Evolutionary conservation across 2,329 filamentous ascomycete genomes (phyloP).

Genomic region (Aspergillus fijiensis): DNA sequence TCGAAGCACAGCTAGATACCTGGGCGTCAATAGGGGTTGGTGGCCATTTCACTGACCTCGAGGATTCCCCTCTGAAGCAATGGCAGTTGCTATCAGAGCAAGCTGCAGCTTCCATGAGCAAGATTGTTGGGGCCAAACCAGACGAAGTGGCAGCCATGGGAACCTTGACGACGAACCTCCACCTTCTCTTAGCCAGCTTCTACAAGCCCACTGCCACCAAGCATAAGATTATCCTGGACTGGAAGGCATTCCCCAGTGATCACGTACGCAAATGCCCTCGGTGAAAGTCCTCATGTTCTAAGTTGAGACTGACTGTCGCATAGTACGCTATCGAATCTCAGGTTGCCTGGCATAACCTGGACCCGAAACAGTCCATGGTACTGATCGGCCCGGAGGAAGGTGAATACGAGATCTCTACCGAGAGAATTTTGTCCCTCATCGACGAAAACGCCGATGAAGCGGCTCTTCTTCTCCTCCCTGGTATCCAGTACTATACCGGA

Average conservation of each 20-base stretch:
- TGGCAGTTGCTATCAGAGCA: slow-evolving; percentile 80
- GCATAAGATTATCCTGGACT: slow-evolving; percentile 79
- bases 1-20: slow-evolving; percentile 72
- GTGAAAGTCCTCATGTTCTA: neutral
- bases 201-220: slow-evolving; percentile 65
- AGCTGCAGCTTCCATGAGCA: slow-evolving; percentile 66
- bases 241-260: slow-evolving; percentile 85
- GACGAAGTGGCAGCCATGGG: slow-evolving; percentile 84
- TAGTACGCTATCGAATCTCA: slow-evolving; percentile 83
- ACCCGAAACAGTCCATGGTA: slow-evolving; percentile 67
- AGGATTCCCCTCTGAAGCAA: slow-evolving; percentile 64
- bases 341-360: slow-evolving; percentile 66
- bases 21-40: slow-evolving; percentile 81
- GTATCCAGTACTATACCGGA: slow-evolving; percentile 88
- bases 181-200: slow-evolving; percentile 78
- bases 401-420: slow-evolving; percentile 63
- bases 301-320: slow-evolving; percentile 12
- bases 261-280: slow-evolving; percentile 52
- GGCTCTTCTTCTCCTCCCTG: slow-evolving; percentile 75
- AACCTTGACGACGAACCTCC: slow-evolving; percentile 76
- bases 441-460: slow-evolving; percentile 69
- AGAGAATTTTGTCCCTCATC: slow-evolving; percentile 69
- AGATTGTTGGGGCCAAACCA: slow-evolving; percentile 69
- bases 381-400: slow-evolving; percentile 64
- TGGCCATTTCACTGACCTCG: slow-evolving; percentile 72